Percentiles rank a stretch among this genome's conserved stretches.
Evolutionary conservation across 495 filamentous ascomycete genomes (phyloP).

Genomic region (Amorphotheca resinae): DNA sequence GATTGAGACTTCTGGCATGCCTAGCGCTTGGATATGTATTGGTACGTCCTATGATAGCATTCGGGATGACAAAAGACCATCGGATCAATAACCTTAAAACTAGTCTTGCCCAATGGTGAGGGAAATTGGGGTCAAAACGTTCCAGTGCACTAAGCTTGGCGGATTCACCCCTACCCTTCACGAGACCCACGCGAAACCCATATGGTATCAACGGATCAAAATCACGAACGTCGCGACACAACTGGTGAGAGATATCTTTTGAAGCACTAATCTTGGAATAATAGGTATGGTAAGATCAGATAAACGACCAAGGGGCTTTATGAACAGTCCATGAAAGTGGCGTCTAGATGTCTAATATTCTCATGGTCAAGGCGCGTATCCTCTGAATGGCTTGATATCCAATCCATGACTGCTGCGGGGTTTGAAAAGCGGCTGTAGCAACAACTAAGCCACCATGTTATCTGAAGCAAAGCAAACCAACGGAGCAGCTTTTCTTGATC

Average conservation of each 20-base stretch:
- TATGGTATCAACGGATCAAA: slow-evolving; percentile 12
- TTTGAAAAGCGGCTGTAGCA: too few species aligned
- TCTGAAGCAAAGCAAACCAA: too few species aligned
- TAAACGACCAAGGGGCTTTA: too few species aligned
- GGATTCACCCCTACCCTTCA: slow-evolving; percentile 4
- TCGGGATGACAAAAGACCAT: slow-evolving; percentile 10
- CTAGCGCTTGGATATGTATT: slow-evolving; percentile 14
- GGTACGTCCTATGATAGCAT: slow-evolving; percentile 4
- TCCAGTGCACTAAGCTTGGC: slow-evolving; percentile 4
- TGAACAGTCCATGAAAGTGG: too few species aligned
- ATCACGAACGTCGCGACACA: slow-evolving; percentile 9
- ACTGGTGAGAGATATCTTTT: slow-evolving; percentile 12
- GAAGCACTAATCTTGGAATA: background rate
- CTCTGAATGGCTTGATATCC: too few species aligned
- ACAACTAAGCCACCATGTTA: too few species aligned
- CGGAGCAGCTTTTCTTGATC: too few species aligned
- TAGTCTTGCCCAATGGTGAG: slow-evolving; percentile 5
- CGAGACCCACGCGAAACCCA: slow-evolving; percentile 19
- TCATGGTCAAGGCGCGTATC: too few species aligned
- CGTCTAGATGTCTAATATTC: too few species aligned
- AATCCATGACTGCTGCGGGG: too few species aligned
- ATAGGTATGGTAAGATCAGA: slow-evolving; percentile 6
- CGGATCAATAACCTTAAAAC: slow-evolving; percentile 7
- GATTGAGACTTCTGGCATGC: slow-evolving; percentile 6
- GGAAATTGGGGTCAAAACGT: background rate